A percentile compares a stretch with the other conserved stretches of the same genome.
These are phyloP conservation scores for Ascomycota sp. DNA, from an alignment of 2,329 filamentous ascomycete species.

Conservation along the genomic window DNA sequence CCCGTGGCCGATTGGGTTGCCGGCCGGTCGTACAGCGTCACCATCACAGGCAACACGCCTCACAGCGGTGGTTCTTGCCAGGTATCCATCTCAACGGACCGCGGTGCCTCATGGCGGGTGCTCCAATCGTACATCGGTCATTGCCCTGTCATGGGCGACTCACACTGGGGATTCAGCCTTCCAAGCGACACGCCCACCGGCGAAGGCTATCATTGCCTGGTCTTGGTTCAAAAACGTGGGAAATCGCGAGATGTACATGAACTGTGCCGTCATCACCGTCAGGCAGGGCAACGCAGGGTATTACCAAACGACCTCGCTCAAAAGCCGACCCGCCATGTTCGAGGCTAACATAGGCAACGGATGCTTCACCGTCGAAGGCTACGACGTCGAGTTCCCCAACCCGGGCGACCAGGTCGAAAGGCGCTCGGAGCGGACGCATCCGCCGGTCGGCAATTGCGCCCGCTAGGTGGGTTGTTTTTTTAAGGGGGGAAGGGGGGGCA, in stretches of 20 bases:
- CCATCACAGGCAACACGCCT: conserved; percentile 37
- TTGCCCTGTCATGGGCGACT: conserved; percentile 24
- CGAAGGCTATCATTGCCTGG: conserved; percentile 53
- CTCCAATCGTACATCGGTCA: conserved; percentile 34
- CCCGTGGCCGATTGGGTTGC: conserved; percentile 40
- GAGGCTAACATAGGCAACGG: conserved; percentile 44
- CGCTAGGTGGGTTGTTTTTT: conserved; percentile 4
- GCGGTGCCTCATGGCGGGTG: conserved; percentile 49
- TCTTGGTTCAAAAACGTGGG: conserved; percentile 59
- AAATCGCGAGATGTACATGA: conserved; percentile 77
- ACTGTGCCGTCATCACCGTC: conserved; percentile 55
- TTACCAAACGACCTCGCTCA: conserved; percentile 19
- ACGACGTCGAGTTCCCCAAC: conserved; percentile 43
- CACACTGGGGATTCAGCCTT: conserved; percentile 43
- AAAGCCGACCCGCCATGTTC: conserved; percentile 44
- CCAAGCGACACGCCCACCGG: conserved; percentile 39
- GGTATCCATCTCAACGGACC: conserved; percentile 52
- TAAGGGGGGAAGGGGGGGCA: neutral
- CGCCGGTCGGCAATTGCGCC: conserved; percentile 14
- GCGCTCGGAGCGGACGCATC: conserved; percentile 14
- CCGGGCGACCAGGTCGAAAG: conserved; percentile 36
- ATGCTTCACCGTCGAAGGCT: conserved; percentile 36
- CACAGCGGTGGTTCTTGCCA: conserved; percentile 63
- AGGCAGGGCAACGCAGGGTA: conserved; percentile 14
- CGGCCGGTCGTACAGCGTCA: conserved; percentile 42